A percentile compares a stretch with the other conserved stretches of the same genome.
These are phyloP conservation scores for Calonectria montana DNA, from an alignment of 2,329 filamentous ascomycete genomes.

Conservation along the genomic window DNA sequence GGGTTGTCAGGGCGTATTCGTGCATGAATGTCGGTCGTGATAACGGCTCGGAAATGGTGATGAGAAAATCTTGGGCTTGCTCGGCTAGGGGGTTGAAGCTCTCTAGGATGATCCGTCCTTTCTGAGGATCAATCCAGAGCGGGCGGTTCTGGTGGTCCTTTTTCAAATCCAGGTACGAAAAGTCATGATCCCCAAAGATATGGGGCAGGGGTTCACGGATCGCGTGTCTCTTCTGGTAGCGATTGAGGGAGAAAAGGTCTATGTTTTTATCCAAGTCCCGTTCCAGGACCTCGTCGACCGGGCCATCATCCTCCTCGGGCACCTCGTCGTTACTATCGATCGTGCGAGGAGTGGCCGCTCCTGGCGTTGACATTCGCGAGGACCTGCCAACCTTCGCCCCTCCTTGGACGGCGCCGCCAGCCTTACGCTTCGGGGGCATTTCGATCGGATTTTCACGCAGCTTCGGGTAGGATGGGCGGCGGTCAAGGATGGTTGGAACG, in stretches of 20 bases:
- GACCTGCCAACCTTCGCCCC: constrained; percentile 66
- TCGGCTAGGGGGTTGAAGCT: constrained; percentile 90
- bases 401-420: constrained; percentile 59
- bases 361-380: constrained; percentile 70
- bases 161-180: constrained; percentile 85
- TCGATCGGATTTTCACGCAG: constrained; percentile 32
- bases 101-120: constrained; percentile 90
- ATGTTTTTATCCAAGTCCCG: constrained; percentile 68
- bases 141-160: constrained; percentile 90
- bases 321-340: constrained; percentile 65
- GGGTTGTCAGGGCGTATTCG: constrained; percentile 91
- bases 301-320: constrained; percentile 58
- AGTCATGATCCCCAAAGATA: constrained; percentile 71
- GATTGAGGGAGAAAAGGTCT: constrained; percentile 67
- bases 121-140: constrained; percentile 91
- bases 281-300: constrained; percentile 63
- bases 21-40: constrained; percentile 92
- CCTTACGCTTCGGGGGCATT: constrained; percentile 82
- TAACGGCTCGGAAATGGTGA: constrained; percentile 93
- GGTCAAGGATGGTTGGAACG: constrained; percentile 19
- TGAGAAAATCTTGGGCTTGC: constrained; percentile 92
- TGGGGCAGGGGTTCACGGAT: constrained; percentile 58
- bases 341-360: constrained; percentile 69
- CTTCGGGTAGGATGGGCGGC: constrained; percentile 11
- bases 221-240: constrained; percentile 60